Evolutionary conservation across 2,329 filamentous ascomycete genomes (phyloP).

Genomic region (Clonostachys byssicola): DNA sequence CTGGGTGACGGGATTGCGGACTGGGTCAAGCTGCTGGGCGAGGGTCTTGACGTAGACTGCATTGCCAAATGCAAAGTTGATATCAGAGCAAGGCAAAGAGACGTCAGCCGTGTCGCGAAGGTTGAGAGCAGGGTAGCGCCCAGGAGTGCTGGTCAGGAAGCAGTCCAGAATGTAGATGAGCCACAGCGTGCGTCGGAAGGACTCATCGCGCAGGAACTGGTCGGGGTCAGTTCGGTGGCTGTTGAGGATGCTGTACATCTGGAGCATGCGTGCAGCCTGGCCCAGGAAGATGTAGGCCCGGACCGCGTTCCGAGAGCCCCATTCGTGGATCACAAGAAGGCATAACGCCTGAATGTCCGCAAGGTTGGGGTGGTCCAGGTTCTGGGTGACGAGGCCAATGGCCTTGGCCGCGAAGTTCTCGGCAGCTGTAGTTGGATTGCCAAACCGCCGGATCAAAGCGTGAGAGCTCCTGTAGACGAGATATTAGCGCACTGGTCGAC

Average conservation of each 20-base stretch:
- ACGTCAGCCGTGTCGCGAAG: constrained; percentile 50
- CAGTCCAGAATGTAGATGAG: constrained; percentile 61
- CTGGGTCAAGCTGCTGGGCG: constrained; percentile 28
- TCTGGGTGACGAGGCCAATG: constrained; percentile 51
- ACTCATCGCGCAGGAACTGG: constrained; percentile 57
- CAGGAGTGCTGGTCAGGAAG: constrained; percentile 57
- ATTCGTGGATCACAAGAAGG: constrained; percentile 58
- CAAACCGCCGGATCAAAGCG: constrained; percentile 53
- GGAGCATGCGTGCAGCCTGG: constrained; percentile 59
- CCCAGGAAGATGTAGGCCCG: constrained; percentile 60
- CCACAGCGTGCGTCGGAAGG: constrained; percentile 57
- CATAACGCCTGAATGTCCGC: constrained; percentile 59
- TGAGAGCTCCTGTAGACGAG: constrained; percentile 44
- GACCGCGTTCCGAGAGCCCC: constrained; percentile 57
- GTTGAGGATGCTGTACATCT: constrained; percentile 59
- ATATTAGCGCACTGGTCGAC: constrained; percentile 7
- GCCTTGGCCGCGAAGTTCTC: constrained; percentile 58
- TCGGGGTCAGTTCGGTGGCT: constrained; percentile 43
- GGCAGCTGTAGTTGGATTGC: constrained; percentile 48
- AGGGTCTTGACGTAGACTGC: constrained; percentile 56
- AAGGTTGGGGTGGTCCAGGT: constrained; percentile 54
- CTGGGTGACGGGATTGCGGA: constrained; percentile 23
- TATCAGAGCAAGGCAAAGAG: constrained; percentile 54
- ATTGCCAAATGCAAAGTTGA: constrained; percentile 60
- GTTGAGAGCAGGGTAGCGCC: constrained; percentile 52